A percentile compares a stretch with the other conserved stretches of the same genome.
Evolutionary conservation across 495 filamentous ascomycete genomes (phyloP).

Genomic region (Podospora tetraspora): DNA sequence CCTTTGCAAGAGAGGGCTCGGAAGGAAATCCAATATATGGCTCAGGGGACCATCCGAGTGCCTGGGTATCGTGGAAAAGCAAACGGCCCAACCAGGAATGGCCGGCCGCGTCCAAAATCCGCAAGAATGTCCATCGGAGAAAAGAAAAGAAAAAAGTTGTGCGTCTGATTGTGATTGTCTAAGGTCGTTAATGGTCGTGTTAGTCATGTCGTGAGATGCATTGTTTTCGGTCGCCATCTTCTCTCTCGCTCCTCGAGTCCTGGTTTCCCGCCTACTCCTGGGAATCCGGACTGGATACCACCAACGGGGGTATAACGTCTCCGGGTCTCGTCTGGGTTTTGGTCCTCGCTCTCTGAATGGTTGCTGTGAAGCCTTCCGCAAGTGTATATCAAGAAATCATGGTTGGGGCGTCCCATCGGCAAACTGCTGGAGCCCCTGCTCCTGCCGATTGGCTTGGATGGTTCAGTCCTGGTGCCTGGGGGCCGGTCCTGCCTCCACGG

Average conservation of each 20-base stretch:
- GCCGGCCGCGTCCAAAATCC: background rate
- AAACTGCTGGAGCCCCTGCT: slow-evolving; percentile 6
- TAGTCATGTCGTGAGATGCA: slow-evolving; percentile 33
- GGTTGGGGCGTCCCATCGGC: slow-evolving; percentile 9
- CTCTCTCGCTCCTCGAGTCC: slow-evolving; percentile 1
- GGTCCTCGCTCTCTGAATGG: slow-evolving; percentile 16
- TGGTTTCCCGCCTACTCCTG: slow-evolving; percentile 12
- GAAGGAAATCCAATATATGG: background rate
- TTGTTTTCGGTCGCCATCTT: slow-evolving; percentile 5
- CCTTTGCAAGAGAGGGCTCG: background rate
- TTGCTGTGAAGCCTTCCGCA: slow-evolving; percentile 47
- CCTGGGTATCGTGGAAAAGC: background rate
- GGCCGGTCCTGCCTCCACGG: background rate
- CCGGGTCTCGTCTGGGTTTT: slow-evolving; percentile 11
- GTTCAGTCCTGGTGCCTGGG: background rate
- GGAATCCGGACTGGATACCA: slow-evolving; percentile 16
- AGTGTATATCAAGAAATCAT: slow-evolving; percentile 37
- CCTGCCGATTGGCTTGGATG: slow-evolving; percentile 2
- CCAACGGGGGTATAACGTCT: slow-evolving; percentile 26
- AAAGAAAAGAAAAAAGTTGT: slow-evolving; percentile 10
- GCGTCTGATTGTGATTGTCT: slow-evolving; percentile 25
- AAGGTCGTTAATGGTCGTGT: slow-evolving; percentile 26
- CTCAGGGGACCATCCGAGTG: background rate
- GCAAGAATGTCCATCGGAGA: slow-evolving; percentile 8
- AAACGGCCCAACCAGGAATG: background rate